Evolutionary conservation across 2,329 filamentous ascomycete genomes (phyloP), one percentile per base, ranked within the genome.

Genomic region (Diaporthe vexans): DNA sequence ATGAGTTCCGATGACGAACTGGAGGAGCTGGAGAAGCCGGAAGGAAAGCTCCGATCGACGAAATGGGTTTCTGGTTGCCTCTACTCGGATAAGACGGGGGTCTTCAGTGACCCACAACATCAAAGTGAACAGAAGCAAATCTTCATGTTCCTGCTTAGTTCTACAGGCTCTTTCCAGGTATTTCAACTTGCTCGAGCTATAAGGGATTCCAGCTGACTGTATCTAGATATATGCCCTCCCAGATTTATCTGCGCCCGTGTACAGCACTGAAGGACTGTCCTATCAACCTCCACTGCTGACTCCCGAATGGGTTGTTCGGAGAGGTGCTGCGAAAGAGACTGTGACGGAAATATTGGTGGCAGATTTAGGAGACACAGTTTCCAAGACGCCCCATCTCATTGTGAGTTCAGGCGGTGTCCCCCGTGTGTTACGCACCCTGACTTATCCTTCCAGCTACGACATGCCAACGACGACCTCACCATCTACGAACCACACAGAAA

Each of bases 61-160:
- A 94, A 93, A 80, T 98, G 97, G 94, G 85, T 93, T 9, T 94
- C 94, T 4, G 95, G 94, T 13, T 97, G 94, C 78, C 84, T 98
- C 0, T 98, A 98, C 81, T 87, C 88, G n/a, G 94, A 95, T 78
- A 86, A 84, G 2, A 83, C 84, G 21, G 88, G 90, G 8, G 79
- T 90, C 76, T 91, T 94, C 82, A 81, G 87, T 70, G 79, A 84
- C 54, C 75, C 77, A 7, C 78, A 81, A 29, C 81, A 81, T 1
- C 85, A 86, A 33, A 87, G 85, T 75, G 82, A 82, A 0, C 74
- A 79, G 9, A 85, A 84, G 46, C 90, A 89, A 76, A 87, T 93
- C 11, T 86, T 95, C 73, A 90, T 95, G 82, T 97, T 97, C 78
- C 82, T 98, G 46, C 87, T 98, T 40, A 95, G 91, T 76, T 88